Conservation (phyloP, 2,329 filamentous ascomycete genomes). For the Lachnellula arida region DNA sequence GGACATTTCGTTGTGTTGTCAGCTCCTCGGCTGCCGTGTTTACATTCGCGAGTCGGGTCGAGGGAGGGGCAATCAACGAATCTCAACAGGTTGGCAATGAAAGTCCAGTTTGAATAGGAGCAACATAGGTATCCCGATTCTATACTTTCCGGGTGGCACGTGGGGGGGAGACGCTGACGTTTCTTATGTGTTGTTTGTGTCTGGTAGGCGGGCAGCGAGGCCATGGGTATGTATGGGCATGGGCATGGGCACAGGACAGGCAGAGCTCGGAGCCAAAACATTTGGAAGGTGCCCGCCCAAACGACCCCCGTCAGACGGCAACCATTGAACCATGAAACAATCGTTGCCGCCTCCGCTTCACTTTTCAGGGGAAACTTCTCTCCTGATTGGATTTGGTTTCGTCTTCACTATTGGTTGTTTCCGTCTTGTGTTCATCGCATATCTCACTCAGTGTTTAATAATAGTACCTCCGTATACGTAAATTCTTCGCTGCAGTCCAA, state of each 20-base stretch:
- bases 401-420: background rate
- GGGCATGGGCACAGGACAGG: background rate
- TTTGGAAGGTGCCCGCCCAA: background rate
- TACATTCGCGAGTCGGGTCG: background rate
- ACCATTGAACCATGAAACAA: background rate
- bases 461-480: no score
- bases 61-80: background rate
- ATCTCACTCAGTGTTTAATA: no score
- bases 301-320: background rate
- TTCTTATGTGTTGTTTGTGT: no score
- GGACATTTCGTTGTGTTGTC: conserved; percentile 46
- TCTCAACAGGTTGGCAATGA: background rate
- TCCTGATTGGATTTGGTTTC: background rate
- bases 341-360: no score
- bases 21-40: conserved; percentile 3
- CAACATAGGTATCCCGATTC: background rate
- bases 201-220: no score
- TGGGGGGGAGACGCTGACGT: no score
- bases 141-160: background rate
- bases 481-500: background rate
- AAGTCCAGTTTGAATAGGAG: background rate
- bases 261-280: background rate
- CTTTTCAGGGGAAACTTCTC: no score
- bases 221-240: background rate
- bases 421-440: no score